Percentiles rank a stretch among this genome's conserved stretches.
These are phyloP conservation scores for Funneliformis caledonium DNA, from an alignment of 371 early-diverging fungal genomes.

Conservation along the genomic window DNA sequence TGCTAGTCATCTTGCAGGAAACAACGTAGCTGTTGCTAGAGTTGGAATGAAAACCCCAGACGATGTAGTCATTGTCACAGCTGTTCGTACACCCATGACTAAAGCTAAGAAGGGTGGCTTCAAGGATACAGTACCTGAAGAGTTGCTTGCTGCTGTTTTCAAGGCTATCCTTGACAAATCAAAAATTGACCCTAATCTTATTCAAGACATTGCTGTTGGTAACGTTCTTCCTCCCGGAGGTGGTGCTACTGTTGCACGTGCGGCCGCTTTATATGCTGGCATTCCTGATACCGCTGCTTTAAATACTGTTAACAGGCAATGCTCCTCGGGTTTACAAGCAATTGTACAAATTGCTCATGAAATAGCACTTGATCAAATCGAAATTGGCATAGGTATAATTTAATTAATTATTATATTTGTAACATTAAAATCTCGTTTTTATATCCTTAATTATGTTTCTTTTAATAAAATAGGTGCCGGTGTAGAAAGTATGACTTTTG, in stretches of 20 bases:
- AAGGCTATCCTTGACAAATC: constrained; percentile 80
- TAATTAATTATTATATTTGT: background rate
- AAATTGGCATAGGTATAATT: constrained; percentile 82
- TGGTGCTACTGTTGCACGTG: constrained; percentile 93
- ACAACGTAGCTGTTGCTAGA: background rate
- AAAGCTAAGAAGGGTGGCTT: constrained; percentile 94
- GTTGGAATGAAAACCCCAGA: constrained; percentile 67
- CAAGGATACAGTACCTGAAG: constrained; percentile 91
- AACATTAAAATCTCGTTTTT: background rate
- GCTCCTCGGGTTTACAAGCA: constrained; percentile 97
- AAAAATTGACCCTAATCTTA: constrained; percentile 85
- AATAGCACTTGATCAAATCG: constrained; percentile 91
- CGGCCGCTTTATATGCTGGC: constrained; percentile 95
- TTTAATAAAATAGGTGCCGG: constrained; percentile 74
- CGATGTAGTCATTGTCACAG: constrained; percentile 86
- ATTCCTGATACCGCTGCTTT: constrained; percentile 86
- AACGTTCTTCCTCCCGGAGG: constrained; percentile 93
- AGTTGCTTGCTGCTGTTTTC: constrained; percentile 86
- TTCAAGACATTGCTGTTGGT: constrained; percentile 96
- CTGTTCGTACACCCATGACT: constrained; percentile 91
- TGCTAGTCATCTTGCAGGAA: background rate
- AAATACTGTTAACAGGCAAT: constrained; percentile 95
- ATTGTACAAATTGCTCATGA: constrained; percentile 88
- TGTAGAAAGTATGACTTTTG: constrained; percentile 96
- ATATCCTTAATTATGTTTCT: background rate